phyloP scores from a whole-genome alignment of 1,139 yeast genomes.

The Candida sp. region DNA sequence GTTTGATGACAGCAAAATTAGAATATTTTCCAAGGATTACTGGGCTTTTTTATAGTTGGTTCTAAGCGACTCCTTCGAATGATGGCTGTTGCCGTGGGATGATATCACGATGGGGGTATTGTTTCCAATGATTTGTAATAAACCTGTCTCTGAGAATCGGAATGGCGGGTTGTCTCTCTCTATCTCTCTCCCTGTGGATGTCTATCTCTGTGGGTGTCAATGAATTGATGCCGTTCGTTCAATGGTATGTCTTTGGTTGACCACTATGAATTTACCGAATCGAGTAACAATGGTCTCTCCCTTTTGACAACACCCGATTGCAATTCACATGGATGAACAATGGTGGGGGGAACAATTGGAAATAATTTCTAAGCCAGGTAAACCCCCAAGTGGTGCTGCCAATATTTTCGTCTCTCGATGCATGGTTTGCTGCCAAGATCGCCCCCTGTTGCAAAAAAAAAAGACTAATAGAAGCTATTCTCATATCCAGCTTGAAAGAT shows the following conservation, averaged over 20 bases:
- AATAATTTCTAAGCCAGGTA: neutral
- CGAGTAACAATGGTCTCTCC: neutral
- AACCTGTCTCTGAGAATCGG: no score
- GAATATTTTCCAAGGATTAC: neutral
- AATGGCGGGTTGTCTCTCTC: no score
- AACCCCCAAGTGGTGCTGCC: neutral
- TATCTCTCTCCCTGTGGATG: no score
- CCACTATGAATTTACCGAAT: neutral
- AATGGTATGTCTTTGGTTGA: neutral
- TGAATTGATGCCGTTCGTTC: neutral
- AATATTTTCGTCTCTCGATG: neutral
- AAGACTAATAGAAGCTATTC: neutral
- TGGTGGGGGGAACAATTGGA: neutral
- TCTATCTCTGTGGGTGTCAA: no score
- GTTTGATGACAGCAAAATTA: neutral
- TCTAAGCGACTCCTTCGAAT: neutral
- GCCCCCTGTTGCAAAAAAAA: neutral
- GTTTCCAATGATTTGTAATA: no score
- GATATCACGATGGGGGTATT: no score
- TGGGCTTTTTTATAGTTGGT: neutral
- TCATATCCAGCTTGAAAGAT: neutral
- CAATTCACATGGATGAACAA: neutral
- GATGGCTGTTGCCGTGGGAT: no score
- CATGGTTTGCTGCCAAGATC: neutral
- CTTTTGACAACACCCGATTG: neutral